Evolutionary conservation across 306 rosid genomes (phyloP).

Genomic region (Rosa persica): DNA sequence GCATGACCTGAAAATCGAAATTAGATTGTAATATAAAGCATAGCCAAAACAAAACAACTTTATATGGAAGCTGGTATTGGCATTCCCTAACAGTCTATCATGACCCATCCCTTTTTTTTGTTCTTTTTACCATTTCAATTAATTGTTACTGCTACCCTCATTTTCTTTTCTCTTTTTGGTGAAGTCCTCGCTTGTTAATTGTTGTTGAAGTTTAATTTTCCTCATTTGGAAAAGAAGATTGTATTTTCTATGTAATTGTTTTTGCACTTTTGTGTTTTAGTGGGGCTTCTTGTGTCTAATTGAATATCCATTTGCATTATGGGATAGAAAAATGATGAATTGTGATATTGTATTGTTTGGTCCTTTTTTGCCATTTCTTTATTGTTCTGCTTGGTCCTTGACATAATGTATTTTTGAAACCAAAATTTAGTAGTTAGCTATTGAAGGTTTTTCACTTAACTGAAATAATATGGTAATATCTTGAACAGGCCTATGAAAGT

Average conservation of each 20-base stretch:
- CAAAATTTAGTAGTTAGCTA: background rate
- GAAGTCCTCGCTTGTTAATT: no score
- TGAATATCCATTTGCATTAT: background rate
- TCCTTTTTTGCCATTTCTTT: background rate
- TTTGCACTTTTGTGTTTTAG: background rate
- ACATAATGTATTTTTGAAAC: background rate
- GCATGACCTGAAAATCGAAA: constrained; percentile 33
- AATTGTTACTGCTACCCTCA: background rate
- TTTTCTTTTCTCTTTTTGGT: background rate
- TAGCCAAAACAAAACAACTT: background rate
- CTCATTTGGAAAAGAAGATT: background rate
- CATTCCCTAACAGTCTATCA: no score
- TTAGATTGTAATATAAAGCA: background rate
- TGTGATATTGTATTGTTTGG: background rate
- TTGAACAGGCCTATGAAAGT: background rate
- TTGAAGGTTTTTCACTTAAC: background rate
- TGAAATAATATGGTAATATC: no score
- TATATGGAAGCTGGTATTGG: background rate
- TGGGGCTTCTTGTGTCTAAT: background rate
- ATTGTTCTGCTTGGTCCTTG: background rate
- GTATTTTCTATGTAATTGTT: background rate
- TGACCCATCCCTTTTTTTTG: background rate
- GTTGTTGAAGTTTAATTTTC: no score
- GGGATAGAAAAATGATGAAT: background rate
- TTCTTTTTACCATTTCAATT: background rate